Evolutionary conservation across 805 yeast genomes (phyloP), one percentile per base, ranked within the genome.

Genomic region (Candida pseudoglaebosa): DNA sequence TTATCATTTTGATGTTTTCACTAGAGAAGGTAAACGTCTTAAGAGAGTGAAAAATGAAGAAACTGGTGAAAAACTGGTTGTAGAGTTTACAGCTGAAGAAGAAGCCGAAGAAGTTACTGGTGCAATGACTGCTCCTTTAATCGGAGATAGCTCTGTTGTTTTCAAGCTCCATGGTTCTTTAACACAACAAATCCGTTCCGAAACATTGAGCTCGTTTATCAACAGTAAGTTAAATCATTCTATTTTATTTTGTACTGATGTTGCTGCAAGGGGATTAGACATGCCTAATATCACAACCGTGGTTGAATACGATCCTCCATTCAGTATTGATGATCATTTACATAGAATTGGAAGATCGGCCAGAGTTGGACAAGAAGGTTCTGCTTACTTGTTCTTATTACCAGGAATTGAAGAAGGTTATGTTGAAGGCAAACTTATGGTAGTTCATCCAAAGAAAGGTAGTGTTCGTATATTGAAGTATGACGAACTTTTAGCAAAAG

Each of bases 291-390:
- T 93, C 42, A 77, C 93, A 32, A 78, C 82, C 34, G 96, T 93
- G 22, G 71, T 93, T 14, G 99, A 93, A 59, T 83, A 81, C 51
- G 99, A 93, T 57, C 96, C 99, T 2, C 96, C 99, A 4, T 90
- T 91, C 54, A 76, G 93, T 1, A 71, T 88, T 4, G 97, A 89
- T 46, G 99, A 93, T 57, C 99, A 93, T 71, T 68, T 93, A 42
- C 99, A 93, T 61, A 76, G 99, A 61, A 86, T 90, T 40, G 99
- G 99, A 38, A 80, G 99, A 68, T 89, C 98, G 9, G 99, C 99
- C 6, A 81, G 99, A 66, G 95, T 95, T n/a, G 99, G 99, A 46
- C 75, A 80, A 32, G 61, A 67, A 28, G 99, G 99, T 58, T 72
- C 72, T 28, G 84, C 97, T 1, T 59, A 79, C 2, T 61, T 93